Base-by-base conservation (phyloP, 345 rosid genomes). In the Excoecaria agallocha region DNA sequence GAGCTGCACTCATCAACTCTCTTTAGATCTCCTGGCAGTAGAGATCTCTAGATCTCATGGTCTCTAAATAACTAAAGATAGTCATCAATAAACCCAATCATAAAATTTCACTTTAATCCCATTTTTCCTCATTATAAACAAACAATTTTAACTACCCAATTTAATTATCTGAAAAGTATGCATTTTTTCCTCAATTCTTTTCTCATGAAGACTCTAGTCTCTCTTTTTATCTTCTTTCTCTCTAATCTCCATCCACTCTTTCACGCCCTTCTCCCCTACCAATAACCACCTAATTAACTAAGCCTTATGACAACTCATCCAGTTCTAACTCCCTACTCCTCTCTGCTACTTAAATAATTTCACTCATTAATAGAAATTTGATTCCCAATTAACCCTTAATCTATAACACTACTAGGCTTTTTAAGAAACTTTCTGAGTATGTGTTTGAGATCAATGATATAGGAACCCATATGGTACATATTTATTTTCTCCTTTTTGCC, bases 401-500 rank as follows among this genome's bases (percentile, higher is more conserved):
- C 81, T 90, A 89, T 82, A 76, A 68, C 62, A 75, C 95, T 6
- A 94, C 94, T 16, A 84, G 94, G 82, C 77, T 85, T 55, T 92
- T 90, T 86, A 71, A 82, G 78, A 84, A 60, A 90, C 90, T 13
- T 85, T 88, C 0, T n/a, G 87, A 80, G 74, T 94, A 92, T 81
- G 84, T 69, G 58, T 91, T 94, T 86, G 65, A 79, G 7, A 82
- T 92, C 84, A 56, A 68, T 67, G 89, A 88, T 4, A 79, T 72
- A 64, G 98, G 98, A 48, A 87, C 87, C 43, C 88, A 89, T 72
- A 85, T 85, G 90, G 86, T 94, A 76, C 92, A 97, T 52, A 83
- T 94, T 71, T 94, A 92, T 81, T 91, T 92, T 77, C 68, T 72
- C 65, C 87, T 80, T 5, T 81, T 89, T 91, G 71, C 88, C 97